Evolutionary conservation across 768 basidiomycete species (phyloP).

Genomic region (Podaxis carcinomalis): DNA sequence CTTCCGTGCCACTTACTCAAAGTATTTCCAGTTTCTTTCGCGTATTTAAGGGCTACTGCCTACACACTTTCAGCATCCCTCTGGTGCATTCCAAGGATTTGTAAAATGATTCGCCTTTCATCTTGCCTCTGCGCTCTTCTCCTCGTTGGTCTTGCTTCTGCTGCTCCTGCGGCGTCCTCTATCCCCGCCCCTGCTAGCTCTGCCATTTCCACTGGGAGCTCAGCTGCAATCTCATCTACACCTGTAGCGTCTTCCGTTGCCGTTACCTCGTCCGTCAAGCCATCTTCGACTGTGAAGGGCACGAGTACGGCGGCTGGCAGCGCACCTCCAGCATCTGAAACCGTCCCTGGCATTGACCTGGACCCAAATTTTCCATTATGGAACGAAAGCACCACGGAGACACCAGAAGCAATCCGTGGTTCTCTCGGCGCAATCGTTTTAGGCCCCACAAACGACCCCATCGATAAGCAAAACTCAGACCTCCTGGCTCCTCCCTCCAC

Average conservation of each 20-base stretch:
- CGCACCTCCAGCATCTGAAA: constrained; percentile 29
- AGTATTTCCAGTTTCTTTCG: background rate
- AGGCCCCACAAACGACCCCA: constrained; percentile 34
- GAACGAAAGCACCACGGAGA: constrained; percentile 20
- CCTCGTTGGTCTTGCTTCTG: constrained; percentile 23
- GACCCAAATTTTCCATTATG: constrained; percentile 44
- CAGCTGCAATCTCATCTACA: constrained; percentile 14
- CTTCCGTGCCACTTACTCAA: background rate
- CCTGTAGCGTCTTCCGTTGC: background rate
- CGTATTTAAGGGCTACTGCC: constrained; percentile 7
- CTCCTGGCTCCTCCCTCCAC: constrained; percentile 40
- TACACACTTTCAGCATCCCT: background rate
- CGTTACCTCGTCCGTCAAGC: constrained; percentile 8
- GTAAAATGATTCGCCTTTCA: constrained; percentile 32
- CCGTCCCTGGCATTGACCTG: constrained; percentile 35
- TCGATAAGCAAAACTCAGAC: constrained; percentile 43
- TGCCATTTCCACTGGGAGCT: constrained; percentile 15
- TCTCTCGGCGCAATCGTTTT: constrained; percentile 36
- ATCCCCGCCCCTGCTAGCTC: constrained; percentile 15
- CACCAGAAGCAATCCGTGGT: constrained; percentile 33
- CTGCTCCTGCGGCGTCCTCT: constrained; percentile 21
- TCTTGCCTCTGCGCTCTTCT: constrained; percentile 31
- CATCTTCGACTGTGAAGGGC: constrained; percentile 15
- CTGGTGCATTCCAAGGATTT: background rate
- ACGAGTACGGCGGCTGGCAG: constrained; percentile 13